Evolutionary conservation across 768 basidiomycete species (phyloP), one percentile per base, ranked within the genome.

Genomic region (Lentinula sp.): DNA sequence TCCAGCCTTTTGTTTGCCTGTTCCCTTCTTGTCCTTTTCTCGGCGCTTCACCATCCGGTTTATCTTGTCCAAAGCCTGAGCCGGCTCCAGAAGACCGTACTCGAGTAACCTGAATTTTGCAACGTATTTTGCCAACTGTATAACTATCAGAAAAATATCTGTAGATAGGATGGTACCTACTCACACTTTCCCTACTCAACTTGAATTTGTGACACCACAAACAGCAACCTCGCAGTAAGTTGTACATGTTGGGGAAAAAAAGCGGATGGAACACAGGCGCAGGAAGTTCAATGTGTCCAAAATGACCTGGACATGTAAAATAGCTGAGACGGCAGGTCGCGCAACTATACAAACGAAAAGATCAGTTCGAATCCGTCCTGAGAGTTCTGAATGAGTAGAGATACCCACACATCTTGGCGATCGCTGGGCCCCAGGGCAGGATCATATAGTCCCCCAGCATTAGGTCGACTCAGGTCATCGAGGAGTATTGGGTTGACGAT

Each of bases 251-350:
- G 36, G 81, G 79, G 86, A 98, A 93, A 75, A 98, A 99, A 42
- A 99, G 77, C 0, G 97, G 97, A 69, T 99, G 96, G 70, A 91
- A 98, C 2, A 98, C 93, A 13, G 97, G 95, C 16, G 90, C 84
- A 18, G 96, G 95, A 6, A 99, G 83, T 63, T 98, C 94, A 63
- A 99, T 96, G 73, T 98, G 97, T 20, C 97, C 97, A 75, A 90
- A 99, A 74, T 99, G 97, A 16, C 97, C 97, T 1, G 97, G 95
- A 73, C 97, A 99, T 62, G 89, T 88, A 76, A 89, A 98, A 69
- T 94, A 96, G 51, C 86, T 91, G 68, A 97, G 83, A 61, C 83
- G 88, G 71, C 97, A 99, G 74, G 97, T 97, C 64, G 90, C 79
- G 72, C 97, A 99, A 62, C 96, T 99, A 70, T 23, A 52, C 32